Evolutionary conservation across 441 rosid species (phyloP).

Genomic region (Populus hybrid): DNA sequence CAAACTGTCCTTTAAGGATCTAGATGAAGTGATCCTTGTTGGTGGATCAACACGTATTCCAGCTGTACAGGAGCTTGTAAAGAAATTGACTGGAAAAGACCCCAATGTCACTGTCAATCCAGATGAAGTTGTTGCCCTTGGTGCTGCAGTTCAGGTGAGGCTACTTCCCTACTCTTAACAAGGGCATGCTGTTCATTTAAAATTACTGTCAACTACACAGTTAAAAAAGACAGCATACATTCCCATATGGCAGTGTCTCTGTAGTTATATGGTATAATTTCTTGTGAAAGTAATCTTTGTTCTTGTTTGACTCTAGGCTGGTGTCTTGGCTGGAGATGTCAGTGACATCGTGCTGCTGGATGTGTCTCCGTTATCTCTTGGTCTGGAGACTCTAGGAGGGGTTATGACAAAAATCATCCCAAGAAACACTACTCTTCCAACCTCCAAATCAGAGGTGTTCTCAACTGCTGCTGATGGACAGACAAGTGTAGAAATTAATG

Average conservation of each 20-base stretch:
- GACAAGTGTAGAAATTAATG: constrained; percentile 93
- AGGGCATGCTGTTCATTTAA: background rate
- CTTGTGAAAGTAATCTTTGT: background rate
- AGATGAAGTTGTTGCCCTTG: constrained; percentile 92
- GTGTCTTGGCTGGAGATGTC: constrained; percentile 92
- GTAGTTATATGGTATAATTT: background rate
- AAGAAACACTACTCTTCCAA: constrained; percentile 85
- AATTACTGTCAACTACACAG: background rate
- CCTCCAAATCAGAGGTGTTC: constrained; percentile 93
- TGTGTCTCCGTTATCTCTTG: constrained; percentile 83
- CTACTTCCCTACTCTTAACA: background rate
- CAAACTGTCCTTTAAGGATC: constrained; percentile 66
- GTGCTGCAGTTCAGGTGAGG: constrained; percentile 97
- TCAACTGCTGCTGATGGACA: constrained; percentile 98
- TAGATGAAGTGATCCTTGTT: constrained; percentile 95
- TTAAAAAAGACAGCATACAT: background rate
- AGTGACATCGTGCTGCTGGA: constrained; percentile 90
- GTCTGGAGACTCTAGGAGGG: constrained; percentile 94
- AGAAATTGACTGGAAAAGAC: constrained; percentile 81
- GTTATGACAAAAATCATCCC: constrained; percentile 93
- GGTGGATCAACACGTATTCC: constrained; percentile 98
- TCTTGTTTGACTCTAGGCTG: constrained; percentile 50
- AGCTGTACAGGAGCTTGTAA: constrained; percentile 86
- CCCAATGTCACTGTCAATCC: constrained; percentile 94
- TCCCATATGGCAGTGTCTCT: background rate